Evolutionary conservation across 73 alveolate species (phyloP).

Genomic region (Durusdinium trenchii): DNA sequence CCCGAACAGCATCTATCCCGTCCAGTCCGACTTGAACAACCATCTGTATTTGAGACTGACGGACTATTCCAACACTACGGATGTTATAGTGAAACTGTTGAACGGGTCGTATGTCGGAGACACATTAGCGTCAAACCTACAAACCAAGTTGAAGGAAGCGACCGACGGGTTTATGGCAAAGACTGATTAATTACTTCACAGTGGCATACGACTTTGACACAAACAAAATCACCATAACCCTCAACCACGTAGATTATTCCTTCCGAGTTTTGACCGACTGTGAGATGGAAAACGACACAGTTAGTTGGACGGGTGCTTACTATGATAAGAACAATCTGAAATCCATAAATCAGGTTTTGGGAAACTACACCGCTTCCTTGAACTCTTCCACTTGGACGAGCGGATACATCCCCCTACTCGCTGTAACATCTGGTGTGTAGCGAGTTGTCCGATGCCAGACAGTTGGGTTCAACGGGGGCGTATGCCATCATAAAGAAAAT

Average conservation of each 20-base stretch:
- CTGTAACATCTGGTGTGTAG: conserved; percentile 32
- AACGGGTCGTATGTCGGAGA: conserved; percentile 18
- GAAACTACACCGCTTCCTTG: conserved; percentile 45
- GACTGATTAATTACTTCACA: background rate
- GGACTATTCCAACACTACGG: conserved; percentile 34
- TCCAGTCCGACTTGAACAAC: background rate
- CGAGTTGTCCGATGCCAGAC: conserved; percentile 61
- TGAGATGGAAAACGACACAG: conserved; percentile 42
- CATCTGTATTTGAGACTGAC: conserved; percentile 50
- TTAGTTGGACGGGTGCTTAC: background rate
- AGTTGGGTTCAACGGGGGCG: conserved; percentile 51
- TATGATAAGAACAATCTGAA: conserved; percentile 5
- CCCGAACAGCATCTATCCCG: conserved; percentile 31
- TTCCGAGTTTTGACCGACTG: conserved; percentile 15
- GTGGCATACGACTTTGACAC: conserved; percentile 46
- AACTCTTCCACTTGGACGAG: background rate
- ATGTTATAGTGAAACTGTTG: background rate
- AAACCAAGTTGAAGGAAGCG: conserved; percentile 39
- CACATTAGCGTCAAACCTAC: conserved; percentile 22
- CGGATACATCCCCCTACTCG: background rate
- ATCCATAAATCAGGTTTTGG: conserved; percentile 23
- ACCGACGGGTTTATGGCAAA: conserved; percentile 38
- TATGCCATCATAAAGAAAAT: conserved; percentile 40
- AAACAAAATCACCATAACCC: conserved; percentile 20
- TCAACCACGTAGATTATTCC: conserved; percentile 35